Percentiles rank a stretch among this genome's conserved stretches.
Evolutionary conservation across 148 eudicot species (phyloP).

Genomic region (Rhododendron griersonianum): DNA sequence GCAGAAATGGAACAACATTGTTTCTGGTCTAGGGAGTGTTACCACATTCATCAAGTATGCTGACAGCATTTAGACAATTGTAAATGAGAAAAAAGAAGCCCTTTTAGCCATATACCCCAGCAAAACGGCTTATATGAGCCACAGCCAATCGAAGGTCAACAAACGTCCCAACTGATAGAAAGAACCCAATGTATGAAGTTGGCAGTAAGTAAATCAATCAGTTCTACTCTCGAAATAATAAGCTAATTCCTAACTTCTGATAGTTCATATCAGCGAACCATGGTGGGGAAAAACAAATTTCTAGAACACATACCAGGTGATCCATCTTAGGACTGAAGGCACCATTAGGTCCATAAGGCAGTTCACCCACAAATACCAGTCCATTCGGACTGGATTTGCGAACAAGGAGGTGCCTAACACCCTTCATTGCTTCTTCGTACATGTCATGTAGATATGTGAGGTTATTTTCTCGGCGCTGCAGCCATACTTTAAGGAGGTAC

Average conservation of each 20-base stretch:
- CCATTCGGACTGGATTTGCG: constrained; percentile 73
- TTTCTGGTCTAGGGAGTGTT: neutral
- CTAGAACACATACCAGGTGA: constrained; percentile 63
- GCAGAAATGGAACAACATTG: neutral
- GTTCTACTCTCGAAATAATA: neutral
- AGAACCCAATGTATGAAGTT: too few relatives aligned
- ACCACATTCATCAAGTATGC: neutral
- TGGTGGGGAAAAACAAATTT: neutral
- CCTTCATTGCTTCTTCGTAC: constrained; percentile 95
- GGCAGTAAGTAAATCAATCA: neutral
- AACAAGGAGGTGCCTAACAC: constrained; percentile 84
- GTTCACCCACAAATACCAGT: constrained; percentile 83
- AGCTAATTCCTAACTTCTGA: neutral
- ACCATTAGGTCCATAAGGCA: constrained; percentile 70
- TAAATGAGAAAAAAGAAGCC: neutral
- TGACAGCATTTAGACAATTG: neutral
- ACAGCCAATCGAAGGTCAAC: neutral
- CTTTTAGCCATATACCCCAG: neutral
- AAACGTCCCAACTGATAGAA: neutral
- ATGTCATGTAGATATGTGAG: constrained; percentile 66
- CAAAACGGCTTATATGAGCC: neutral
- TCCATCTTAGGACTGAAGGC: constrained; percentile 94
- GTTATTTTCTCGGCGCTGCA: constrained; percentile 64
- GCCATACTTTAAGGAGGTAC: constrained; percentile 93
- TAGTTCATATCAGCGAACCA: neutral